Conservation (phyloP, 345 rosid species). For the Lumnitzera littorea region DNA sequence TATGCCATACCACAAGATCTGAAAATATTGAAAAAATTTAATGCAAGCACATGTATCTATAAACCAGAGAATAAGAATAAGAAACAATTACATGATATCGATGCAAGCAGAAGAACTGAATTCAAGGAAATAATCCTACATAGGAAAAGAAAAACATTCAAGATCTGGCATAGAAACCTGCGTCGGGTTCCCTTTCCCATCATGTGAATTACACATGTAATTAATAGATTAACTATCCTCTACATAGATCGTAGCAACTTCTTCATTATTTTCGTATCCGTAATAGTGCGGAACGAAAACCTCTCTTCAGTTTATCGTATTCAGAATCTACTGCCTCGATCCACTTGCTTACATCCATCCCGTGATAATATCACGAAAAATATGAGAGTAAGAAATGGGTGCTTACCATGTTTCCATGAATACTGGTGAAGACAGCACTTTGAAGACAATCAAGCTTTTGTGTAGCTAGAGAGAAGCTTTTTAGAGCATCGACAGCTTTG, state of each 20-base stretch:
- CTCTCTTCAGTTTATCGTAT: no score
- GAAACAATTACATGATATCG: neutral
- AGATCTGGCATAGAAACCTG: no score
- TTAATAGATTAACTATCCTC: no score
- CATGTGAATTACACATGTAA: no score
- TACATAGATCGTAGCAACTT: no score
- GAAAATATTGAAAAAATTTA: constrained; percentile 2
- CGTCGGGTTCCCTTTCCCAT: no score
- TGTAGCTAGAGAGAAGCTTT: constrained; percentile 27
- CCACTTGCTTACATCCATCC: no score
- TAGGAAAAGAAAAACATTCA: no score
- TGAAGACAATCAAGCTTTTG: constrained; percentile 43
- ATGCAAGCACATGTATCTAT: neutral
- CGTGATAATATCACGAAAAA: neutral
- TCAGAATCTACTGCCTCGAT: no score
- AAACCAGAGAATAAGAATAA: neutral
- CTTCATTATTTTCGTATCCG: no score
- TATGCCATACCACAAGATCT: constrained; percentile 62
- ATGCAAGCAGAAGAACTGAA: neutral
- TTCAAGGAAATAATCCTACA: no score
- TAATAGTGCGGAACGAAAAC: no score
- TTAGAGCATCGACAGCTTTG: constrained; percentile 30
- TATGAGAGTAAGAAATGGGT: neutral
- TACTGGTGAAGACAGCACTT: constrained; percentile 48
- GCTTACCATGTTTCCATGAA: constrained; percentile 55